These are phyloP conservation scores for Alternaria dauci DNA, from an alignment of 2,329 filamentous ascomycete genomes.

Conservation along the genomic window DNA sequence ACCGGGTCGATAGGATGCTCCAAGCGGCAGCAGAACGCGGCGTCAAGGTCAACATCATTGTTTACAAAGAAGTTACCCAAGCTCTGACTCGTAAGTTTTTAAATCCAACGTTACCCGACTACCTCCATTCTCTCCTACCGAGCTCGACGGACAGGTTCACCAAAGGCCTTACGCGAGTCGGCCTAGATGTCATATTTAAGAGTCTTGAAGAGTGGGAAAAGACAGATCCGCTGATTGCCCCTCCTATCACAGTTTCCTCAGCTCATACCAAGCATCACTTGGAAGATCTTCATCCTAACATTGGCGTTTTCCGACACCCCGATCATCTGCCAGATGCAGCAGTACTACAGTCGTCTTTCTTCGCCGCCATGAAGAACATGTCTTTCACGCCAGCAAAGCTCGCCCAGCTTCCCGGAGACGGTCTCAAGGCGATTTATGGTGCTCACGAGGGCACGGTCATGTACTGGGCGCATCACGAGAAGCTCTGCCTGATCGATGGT, in stretches of 20 bases:
- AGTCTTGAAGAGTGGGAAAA: constrained; percentile 56
- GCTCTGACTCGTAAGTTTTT: constrained; percentile 75
- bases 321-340: constrained; percentile 82
- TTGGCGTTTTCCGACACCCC: constrained; percentile 88
- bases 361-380: constrained; percentile 64
- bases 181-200: constrained; percentile 55
- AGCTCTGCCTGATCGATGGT: constrained; percentile 84
- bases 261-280: constrained; percentile 81
- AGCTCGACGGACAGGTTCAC: constrained; percentile 53
- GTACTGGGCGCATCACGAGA: constrained; percentile 95
- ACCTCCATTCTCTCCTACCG: constrained; percentile 56
- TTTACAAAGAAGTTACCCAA: constrained; percentile 86
- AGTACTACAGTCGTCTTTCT: constrained; percentile 67
- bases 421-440: constrained; percentile 81
- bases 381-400: constrained; percentile 63
- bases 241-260: constrained; percentile 64
- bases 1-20: constrained; percentile 84
- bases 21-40: constrained; percentile 83
- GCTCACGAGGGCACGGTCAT: constrained; percentile 81
- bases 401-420: constrained; percentile 73
- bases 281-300: constrained; percentile 81
- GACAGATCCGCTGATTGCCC: constrained; percentile 55
- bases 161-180: constrained; percentile 51
- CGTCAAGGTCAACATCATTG: constrained; percentile 83
- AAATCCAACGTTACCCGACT: constrained; percentile 53